Base-by-base conservation (phyloP, 768 basidiomycete species). In the Butyriboletus loyo region DNA sequence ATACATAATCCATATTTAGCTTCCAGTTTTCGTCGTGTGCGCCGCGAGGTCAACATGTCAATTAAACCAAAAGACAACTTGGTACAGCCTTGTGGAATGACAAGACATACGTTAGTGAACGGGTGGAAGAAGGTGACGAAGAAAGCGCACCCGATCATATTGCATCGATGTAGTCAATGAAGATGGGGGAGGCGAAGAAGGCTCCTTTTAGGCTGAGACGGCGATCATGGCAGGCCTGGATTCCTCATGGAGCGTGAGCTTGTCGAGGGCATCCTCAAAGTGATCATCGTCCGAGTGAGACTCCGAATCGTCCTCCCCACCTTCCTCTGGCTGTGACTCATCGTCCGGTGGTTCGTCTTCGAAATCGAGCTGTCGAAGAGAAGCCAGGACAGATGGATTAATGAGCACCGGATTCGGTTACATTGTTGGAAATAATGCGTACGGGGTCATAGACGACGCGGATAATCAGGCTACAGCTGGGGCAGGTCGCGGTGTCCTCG, bases 361-460 rank as follows among this genome's bases (percentile, higher is more conserved):
- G 63, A 81, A 92, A 64, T 93, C 92, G 52, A 93, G 82, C 89
- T 93, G 53, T 14, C 21, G 21, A 24, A 30, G 24, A 52, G 30
- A 39, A 35, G 15, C 7, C 28, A 15, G 4, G 6, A n/a, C 7
- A 8, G 31, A 22, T 19, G 11, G 13, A 19, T 31, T 25, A 55
- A 46, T 52, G 50, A 45, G 57, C 51, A 14, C 41, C 45, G 7
- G 22, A 34, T 44, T 55, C 49, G 25, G 44, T 13, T 7, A 49
- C 11, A n/a, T 39, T 15, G 0, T 19, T 13, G 13, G 21, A 25
- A 34, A 52, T 35, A 36, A 42, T 32, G 81, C 90, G 65, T 65
- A 98, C 96, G 43, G 93, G 95, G 69, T 99, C 96, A 69, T 86
- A 98, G 39, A 98, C 81, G 38, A 98, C 89, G 50, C 96, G 76